phyloP scores from a whole-genome alignment of 495 filamentous ascomycete genomes.

The Penicillium riverlandense region DNA sequence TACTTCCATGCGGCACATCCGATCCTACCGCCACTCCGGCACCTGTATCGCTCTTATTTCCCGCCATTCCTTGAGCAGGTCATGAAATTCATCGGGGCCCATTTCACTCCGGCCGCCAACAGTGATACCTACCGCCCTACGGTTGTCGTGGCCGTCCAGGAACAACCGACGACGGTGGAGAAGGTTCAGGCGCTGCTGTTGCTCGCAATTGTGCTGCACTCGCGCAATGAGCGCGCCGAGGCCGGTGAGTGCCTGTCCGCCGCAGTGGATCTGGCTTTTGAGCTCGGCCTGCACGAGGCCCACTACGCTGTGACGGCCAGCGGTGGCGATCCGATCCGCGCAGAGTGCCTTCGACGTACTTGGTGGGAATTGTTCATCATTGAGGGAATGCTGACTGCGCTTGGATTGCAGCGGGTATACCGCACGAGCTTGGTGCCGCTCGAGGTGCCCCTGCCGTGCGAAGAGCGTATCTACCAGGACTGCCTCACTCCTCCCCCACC shows the following conservation, averaged over 20 bases:
- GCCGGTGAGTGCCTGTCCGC: constrained; percentile 58
- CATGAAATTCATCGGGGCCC: constrained; percentile 40
- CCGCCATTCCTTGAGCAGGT: constrained; percentile 37
- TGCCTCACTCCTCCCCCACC: constrained; percentile 29
- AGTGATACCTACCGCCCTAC: constrained; percentile 34
- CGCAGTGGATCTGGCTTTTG: constrained; percentile 63
- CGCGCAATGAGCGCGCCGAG: constrained; percentile 58
- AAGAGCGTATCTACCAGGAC: constrained; percentile 42
- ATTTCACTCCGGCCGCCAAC: constrained; percentile 34
- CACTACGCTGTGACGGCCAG: constrained; percentile 40
- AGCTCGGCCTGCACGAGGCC: constrained; percentile 64
- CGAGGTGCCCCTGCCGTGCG: constrained; percentile 37
- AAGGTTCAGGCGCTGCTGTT: constrained; percentile 72
- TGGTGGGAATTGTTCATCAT: constrained; percentile 90
- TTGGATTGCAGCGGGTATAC: constrained; percentile 29
- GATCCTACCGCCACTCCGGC: constrained; percentile 30
- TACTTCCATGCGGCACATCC: constrained; percentile 41
- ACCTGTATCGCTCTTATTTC: constrained; percentile 19
- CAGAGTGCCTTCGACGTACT: constrained; percentile 75
- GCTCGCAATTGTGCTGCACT: constrained; percentile 70
- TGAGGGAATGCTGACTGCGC: constrained; percentile 51
- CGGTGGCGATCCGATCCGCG: constrained; percentile 46
- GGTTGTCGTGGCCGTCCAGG: constrained; percentile 25
- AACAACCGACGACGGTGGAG: constrained; percentile 27
- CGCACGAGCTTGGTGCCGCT: constrained; percentile 28